Evolutionary conservation across 2,329 filamentous ascomycete species (phyloP).

Genomic region (Zymoseptoria ardabiliae): DNA sequence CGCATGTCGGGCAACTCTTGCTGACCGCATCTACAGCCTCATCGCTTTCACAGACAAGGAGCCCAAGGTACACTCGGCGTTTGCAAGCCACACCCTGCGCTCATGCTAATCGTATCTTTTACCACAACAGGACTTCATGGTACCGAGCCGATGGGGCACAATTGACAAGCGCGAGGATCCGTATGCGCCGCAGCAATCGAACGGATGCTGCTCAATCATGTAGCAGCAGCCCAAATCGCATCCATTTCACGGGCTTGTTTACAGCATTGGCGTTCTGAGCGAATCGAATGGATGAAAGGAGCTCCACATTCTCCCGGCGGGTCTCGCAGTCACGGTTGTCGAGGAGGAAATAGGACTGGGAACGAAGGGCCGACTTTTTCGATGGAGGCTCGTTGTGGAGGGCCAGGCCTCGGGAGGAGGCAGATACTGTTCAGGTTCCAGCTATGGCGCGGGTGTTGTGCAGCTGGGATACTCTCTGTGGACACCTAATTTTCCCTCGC

Average conservation of each 20-base stretch:
- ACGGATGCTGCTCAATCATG: constrained; percentile 94
- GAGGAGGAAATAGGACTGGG: not conserved
- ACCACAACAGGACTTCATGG: constrained; percentile 71
- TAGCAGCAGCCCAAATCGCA: constrained; percentile 37
- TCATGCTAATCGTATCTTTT: constrained; percentile 1
- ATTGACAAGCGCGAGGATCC: constrained; percentile 95
- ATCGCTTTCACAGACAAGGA: constrained; percentile 93
- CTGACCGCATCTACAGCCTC: constrained; percentile 54
- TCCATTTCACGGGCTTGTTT: constrained; percentile 13
- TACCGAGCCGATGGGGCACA: constrained; percentile 90
- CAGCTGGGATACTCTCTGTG: not conserved
- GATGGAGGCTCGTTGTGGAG: not conserved
- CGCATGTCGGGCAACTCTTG: not conserved
- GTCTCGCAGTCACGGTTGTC: not conserved
- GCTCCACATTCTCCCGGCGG: not conserved
- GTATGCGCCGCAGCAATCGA: constrained; percentile 91
- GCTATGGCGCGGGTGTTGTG: not conserved
- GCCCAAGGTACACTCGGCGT: constrained; percentile 51
- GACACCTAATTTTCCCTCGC: not conserved
- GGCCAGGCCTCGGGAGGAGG: not conserved
- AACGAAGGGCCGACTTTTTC: not conserved
- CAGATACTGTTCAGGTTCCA: not conserved
- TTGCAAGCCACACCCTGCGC: not conserved
- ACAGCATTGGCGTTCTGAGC: constrained; percentile 20
- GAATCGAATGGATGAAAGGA: constrained; percentile 8